Evolutionary conservation across 1,284 basidiomycete species (phyloP), one percentile per base, ranked within the genome.

Genomic region (Sporisorium graminicola): DNA sequence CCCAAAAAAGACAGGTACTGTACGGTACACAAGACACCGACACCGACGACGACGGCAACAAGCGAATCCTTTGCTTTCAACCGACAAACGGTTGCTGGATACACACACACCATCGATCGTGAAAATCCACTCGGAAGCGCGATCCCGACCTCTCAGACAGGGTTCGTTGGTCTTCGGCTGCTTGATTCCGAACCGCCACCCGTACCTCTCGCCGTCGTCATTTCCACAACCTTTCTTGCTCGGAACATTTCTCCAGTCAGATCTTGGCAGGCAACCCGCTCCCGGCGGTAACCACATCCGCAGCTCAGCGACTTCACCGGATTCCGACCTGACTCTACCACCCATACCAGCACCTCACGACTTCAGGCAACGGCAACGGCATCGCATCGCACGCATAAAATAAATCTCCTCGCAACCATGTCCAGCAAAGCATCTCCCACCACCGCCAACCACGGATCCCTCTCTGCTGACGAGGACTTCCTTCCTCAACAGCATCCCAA

Each of bases 391-490:
- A 2, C n/a, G n/a, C 27, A 47, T 47, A 47, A 26, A 27, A 27
- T 10, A 24, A 1, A 0, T 20, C 10, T 13, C 22, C 18, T 42
- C 47, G 49, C 67, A 53, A 44, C n/a, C 49, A 71, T 71, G 69
- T 29, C 52, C 37, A 43, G 29, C 59, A 22, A 26, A n/a, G 16
- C 14, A 18, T 3, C 12, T 37, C 3, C 44, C 6, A 2, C 59
- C 18, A 46, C 59, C n/a, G n/a, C 51, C 50, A 46, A 51, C n/a
- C 37, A 16, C n/a, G 44, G 53, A 3, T 12, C 61, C 13, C 58
- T 74, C 10, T 66, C 66, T 43, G 46, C 42, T 27, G 66, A 62
- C 33, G 55, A 74, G 9, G 72, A 69, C 52, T 74, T 74, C 20
- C 18, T 59, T 27, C 42, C 53, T 12, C 67, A 67, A 26, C 59